These are phyloP conservation scores for Debaryomyces fabryi DNA, from an alignment of 1,139 yeast species.

Conservation along the genomic window DNA sequence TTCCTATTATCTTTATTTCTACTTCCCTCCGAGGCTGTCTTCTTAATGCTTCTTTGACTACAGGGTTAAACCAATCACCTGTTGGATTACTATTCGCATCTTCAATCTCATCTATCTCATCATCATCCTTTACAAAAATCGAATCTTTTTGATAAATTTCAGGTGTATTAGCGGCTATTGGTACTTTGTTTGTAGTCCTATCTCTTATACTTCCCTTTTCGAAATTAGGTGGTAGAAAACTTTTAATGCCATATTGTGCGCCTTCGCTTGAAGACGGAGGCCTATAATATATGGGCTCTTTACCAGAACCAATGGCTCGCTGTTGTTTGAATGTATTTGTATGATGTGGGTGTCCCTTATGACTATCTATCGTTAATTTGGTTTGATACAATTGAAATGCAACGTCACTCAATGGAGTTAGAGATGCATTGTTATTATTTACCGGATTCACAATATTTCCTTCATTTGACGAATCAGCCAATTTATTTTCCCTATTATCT, in stretches of 20 bases:
- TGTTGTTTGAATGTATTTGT: constrained; percentile 5
- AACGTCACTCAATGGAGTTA: constrained; percentile 21
- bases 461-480: not conserved
- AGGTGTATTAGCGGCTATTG: constrained; percentile 13
- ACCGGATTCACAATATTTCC: not conserved
- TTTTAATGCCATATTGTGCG: constrained; percentile 32
- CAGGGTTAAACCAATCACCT: constrained; percentile 48
- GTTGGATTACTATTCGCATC: constrained; percentile 24
- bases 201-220: not conserved
- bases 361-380: constrained; percentile 17
- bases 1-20: constrained; percentile 26
- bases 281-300: constrained; percentile 36
- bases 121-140: constrained; percentile 2
- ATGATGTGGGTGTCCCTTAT: constrained; percentile 12
- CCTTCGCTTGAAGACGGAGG: constrained; percentile 38
- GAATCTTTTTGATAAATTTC: not conserved
- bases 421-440: constrained; percentile 9
- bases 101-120: constrained; percentile 16
- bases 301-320: constrained; percentile 6
- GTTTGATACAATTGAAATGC: constrained; percentile 24
- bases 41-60: constrained; percentile 37
- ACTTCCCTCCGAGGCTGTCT: constrained; percentile 39
- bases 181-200: constrained; percentile 16
- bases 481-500: not conserved
- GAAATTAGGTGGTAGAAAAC: constrained; percentile 33